Evolutionary conservation across 2,329 filamentous ascomycete species (phyloP).

Genomic region (Curvularia eragrostidis): DNA sequence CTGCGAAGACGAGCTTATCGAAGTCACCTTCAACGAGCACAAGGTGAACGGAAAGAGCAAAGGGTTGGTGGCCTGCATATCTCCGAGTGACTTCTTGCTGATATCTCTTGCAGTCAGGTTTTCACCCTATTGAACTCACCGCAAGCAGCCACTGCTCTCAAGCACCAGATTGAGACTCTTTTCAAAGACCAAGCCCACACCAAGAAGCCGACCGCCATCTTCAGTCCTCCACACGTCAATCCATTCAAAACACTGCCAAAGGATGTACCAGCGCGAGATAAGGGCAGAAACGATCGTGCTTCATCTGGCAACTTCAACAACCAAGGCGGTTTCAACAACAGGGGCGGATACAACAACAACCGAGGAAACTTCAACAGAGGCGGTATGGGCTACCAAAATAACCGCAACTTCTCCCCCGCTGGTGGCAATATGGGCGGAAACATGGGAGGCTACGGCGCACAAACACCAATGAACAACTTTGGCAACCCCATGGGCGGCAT

Average conservation of each 20-base stretch:
- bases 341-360: slow-evolving; percentile 52
- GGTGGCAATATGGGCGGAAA: slow-evolving; percentile 48
- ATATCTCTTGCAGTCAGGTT: slow-evolving; percentile 62
- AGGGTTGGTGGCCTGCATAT: slow-evolving; percentile 66
- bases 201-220: slow-evolving; percentile 75
- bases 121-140: slow-evolving; percentile 85
- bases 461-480: slow-evolving; percentile 56
- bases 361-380: slow-evolving; percentile 45
- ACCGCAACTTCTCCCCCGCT: slow-evolving; percentile 47
- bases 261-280: slow-evolving; percentile 76
- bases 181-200: slow-evolving; percentile 62
- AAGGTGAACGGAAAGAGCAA: slow-evolving; percentile 99
- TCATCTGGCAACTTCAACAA: slow-evolving; percentile 52
- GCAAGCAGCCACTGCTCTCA: slow-evolving; percentile 84
- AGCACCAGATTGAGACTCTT: slow-evolving; percentile 77
- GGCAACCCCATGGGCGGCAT: slow-evolving; percentile 45
- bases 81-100: slow-evolving; percentile 7
- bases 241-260: slow-evolving; percentile 92
- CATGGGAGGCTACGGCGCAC: slow-evolving; percentile 56
- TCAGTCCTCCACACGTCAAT: slow-evolving; percentile 78
- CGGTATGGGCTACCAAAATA: slow-evolving; percentile 44
- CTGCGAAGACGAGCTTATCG: slow-evolving; percentile 84
- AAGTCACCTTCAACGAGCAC: slow-evolving; percentile 96
- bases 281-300: slow-evolving; percentile 66
- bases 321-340: slow-evolving; percentile 56